These are phyloP conservation scores for Penstemon davidsonii DNA, from an alignment of 257 asterid genomes.

Conservation along the genomic window DNA sequence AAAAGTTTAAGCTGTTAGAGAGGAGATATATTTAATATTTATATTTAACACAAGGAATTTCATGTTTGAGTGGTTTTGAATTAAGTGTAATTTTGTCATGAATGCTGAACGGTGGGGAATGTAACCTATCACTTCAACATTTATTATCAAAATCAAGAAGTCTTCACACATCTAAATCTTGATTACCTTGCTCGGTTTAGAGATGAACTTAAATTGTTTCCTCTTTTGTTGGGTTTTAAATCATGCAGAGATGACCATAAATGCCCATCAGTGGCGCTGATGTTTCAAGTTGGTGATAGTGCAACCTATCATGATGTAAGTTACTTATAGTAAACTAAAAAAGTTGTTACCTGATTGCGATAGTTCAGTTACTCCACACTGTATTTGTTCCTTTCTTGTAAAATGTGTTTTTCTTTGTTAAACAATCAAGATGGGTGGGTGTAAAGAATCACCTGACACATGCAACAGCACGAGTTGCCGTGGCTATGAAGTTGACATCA, in stretches of 20 bases:
- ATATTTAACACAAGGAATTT: no score
- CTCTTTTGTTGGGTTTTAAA: slow-evolving; percentile 23
- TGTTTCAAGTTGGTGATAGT: slow-evolving; percentile 85
- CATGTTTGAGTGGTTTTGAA: no score
- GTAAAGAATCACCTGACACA: slow-evolving; percentile 62
- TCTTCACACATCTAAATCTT: no score
- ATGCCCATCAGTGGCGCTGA: slow-evolving; percentile 80
- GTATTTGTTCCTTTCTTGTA: slow-evolving; percentile 16
- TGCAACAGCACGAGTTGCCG: slow-evolving; percentile 72
- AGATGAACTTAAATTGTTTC: background rate
- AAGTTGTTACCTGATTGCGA: background rate
- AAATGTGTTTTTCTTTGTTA: slow-evolving; percentile 26
- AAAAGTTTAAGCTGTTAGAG: no score
- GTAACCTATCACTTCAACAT: no score
- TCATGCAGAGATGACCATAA: slow-evolving; percentile 60
- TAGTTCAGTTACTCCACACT: slow-evolving; percentile 1
- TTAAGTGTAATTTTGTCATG: no score
- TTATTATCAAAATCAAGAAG: no score
- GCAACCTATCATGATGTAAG: slow-evolving; percentile 79
- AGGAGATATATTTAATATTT: no score
- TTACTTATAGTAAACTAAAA: slow-evolving; percentile 3
- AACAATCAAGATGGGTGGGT: slow-evolving; percentile 77
- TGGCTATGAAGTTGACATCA: slow-evolving; percentile 84
- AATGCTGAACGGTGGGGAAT: no score
- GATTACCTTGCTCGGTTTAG: background rate